Base-by-base conservation (phyloP, 2,329 filamentous ascomycete species). In the Diaporthe destruens region DNA sequence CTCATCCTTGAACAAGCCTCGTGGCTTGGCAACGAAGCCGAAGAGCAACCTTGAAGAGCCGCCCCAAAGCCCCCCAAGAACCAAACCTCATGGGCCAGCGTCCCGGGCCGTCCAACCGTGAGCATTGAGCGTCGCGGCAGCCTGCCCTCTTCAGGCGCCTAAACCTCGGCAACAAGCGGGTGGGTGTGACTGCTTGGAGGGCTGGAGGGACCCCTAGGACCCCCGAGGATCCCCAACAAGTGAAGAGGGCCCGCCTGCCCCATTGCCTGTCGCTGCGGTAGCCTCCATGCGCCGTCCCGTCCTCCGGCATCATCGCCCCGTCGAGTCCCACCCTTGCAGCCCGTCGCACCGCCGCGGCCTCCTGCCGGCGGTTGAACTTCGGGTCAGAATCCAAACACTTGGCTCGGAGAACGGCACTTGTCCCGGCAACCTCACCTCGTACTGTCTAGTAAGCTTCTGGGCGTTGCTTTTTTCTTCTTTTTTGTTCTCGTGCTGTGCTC, bases 351-450 rank as follows among this genome's bases (percentile, higher is more conserved):
- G 72, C 44, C 69, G 72, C 63, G 57, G 44, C 47, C 63, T 63
- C 53, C 47, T 65, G 34, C 72, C 72, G 69, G 54, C 70, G 72
- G 72, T 55, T 73, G 47, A 73, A 68, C 72, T 39, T 73, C 72
- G 72, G 72, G 34, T 39, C 25, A 51, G 16, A 9, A 39, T n/a
- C 6, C 42, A 51, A 7, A 23, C 34, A 8, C 56, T 47, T 9
- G 25, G 34, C 23, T 12, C 47, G 36, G 44, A 14, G 29, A 61
- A 47, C n/a, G 56, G 39, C 53, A 55, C 39, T 44, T 68, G 54
- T 63, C 16, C 63, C 54, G 55, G 32, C 11, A 18, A 32, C 49
- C 18, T 6, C 23, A 32, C 49, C 20, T 6, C 16, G 29, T 25
- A n/a, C n/a, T n/a, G n/a, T n/a, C n/a, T n/a, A 29, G 63, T 51